A percentile compares a stretch with the other conserved stretches of the same genome.
phyloP scores from a whole-genome alignment of 2,329 filamentous ascomycete species.

The Pseudocercospora pini-densiflorae region DNA sequence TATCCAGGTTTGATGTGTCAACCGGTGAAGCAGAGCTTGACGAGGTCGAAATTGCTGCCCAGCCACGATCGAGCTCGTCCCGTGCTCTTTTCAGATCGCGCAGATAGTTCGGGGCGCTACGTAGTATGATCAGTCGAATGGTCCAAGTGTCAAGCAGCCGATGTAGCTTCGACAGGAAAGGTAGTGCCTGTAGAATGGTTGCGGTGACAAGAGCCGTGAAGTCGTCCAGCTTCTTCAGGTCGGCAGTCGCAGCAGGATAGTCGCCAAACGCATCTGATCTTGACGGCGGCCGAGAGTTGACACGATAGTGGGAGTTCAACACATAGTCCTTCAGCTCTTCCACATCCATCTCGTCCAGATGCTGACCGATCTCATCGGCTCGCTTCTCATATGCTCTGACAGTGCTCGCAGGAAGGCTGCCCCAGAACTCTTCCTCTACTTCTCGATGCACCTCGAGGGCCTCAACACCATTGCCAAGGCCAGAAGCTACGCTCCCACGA shows the following conservation, averaged over 20 bases:
- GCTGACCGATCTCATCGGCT: conserved; percentile 72
- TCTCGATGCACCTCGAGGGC: conserved; percentile 34
- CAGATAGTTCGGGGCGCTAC: conserved; percentile 72
- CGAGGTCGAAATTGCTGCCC: conserved; percentile 60
- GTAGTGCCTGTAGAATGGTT: conserved; percentile 86
- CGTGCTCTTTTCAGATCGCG: conserved; percentile 67
- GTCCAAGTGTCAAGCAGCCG: conserved; percentile 78
- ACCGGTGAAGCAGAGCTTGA: conserved; percentile 23
- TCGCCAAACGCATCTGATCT: conserved; percentile 33
- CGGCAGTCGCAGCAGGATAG: conserved; percentile 23
- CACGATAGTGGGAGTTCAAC: conserved; percentile 74
- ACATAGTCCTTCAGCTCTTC: conserved; percentile 91
- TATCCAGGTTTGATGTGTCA: conserved; percentile 21
- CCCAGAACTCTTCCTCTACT: conserved; percentile 60
- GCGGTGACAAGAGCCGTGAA: conserved; percentile 88
- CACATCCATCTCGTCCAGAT: conserved; percentile 72
- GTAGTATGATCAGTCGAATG: conserved; percentile 74
- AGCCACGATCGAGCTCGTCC: conserved; percentile 67
- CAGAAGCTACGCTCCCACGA: neutral
- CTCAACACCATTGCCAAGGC: neutral
- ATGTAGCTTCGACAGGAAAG: conserved; percentile 75
- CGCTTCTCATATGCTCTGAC: conserved; percentile 72
- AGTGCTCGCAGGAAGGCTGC: conserved; percentile 68
- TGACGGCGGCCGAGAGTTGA: conserved; percentile 51
- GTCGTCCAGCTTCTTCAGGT: conserved; percentile 69